These are phyloP conservation scores for Teratosphaeria pseudoeucalypti DNA, from an alignment of 2,329 filamentous ascomycete species.

Conservation along the genomic window DNA sequence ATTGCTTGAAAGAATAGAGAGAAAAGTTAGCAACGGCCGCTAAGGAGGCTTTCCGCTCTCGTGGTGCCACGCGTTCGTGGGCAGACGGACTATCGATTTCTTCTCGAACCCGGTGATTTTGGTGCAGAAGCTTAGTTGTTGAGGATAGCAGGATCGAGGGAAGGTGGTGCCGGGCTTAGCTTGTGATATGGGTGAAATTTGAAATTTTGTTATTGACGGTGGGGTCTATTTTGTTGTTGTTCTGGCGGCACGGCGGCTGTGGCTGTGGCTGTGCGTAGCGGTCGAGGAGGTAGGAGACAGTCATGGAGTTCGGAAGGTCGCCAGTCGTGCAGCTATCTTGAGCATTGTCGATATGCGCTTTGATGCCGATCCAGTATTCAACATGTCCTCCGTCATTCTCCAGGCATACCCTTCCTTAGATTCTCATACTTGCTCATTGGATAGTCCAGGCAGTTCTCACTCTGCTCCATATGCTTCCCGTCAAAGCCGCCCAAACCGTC, in stretches of 20 bases:
- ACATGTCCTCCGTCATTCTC: slow-evolving; percentile 13
- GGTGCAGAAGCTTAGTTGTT: not conserved
- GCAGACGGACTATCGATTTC: not conserved
- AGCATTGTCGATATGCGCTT: not conserved
- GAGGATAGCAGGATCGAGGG: not conserved
- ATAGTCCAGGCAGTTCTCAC: slow-evolving; percentile 40
- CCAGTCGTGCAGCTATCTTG: not conserved
- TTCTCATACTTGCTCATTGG: slow-evolving; percentile 46
- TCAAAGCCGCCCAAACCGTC: slow-evolving; percentile 30
- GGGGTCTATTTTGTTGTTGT: not conserved
- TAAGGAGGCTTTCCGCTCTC: not conserved
- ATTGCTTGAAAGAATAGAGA: not conserved
- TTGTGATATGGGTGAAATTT: not conserved
- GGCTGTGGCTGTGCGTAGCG: not conserved
- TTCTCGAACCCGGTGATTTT: not conserved
- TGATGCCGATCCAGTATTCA: too few species aligned
- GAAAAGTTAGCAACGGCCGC: not conserved
- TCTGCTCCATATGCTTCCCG: slow-evolving; percentile 35
- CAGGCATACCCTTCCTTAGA: slow-evolving; percentile 33
- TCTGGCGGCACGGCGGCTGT: not conserved
- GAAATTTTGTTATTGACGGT: not conserved
- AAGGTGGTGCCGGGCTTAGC: not conserved
- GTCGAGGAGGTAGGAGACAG: not conserved
- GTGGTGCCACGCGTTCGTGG: not conserved
- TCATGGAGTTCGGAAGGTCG: not conserved